phyloP scores from a whole-genome alignment of 2,329 filamentous ascomycete species.

The Ambrosiella beaveri region DNA sequence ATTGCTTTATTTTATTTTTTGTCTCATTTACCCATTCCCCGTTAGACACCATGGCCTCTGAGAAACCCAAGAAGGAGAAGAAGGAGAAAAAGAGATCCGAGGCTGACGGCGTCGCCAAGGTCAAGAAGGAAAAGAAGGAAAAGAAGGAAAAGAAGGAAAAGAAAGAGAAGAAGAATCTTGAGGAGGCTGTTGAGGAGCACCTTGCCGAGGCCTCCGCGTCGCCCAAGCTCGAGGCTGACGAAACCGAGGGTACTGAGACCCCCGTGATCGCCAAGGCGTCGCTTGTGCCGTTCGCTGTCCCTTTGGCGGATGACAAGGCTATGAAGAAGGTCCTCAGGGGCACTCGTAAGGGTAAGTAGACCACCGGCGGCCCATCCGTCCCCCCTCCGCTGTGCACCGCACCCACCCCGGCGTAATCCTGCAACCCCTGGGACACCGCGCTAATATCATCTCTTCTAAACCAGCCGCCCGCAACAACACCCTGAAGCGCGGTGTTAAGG shows the following conservation, averaged over 20 bases:
- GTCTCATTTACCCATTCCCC: neutral
- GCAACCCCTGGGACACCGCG: neutral
- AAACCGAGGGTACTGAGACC: conserved; percentile 16
- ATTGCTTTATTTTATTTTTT: conserved; percentile 4
- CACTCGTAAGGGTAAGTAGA: conserved; percentile 35
- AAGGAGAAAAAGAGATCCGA: conserved; percentile 43
- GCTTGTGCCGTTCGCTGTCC: conserved; percentile 69
- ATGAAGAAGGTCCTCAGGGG: conserved; percentile 44
- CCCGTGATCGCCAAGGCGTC: conserved; percentile 32
- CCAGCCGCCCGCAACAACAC: conserved; percentile 87
- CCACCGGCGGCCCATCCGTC: neutral
- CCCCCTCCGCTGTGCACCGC: no score
- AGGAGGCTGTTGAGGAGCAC: conserved; percentile 56
- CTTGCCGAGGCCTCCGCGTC: conserved; percentile 26
- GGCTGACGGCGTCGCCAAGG: conserved; percentile 38
- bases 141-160: conserved; percentile 41
- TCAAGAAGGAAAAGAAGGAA: conserved; percentile 42
- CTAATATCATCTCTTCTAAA: conserved; percentile 14
- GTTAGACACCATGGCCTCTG: conserved; percentile 25
- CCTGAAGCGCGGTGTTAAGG: conserved; percentile 95
- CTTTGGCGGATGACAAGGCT: conserved; percentile 63
- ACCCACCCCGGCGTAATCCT: neutral
- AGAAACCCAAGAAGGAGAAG: conserved; percentile 32
- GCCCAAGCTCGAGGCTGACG: conserved; percentile 23
- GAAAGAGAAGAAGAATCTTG: conserved; percentile 45